A percentile compares a stretch with the other conserved stretches of the same genome.
Conservation (phyloP, 2,329 filamentous ascomycete genomes). For the Phialophora expanda region DNA sequence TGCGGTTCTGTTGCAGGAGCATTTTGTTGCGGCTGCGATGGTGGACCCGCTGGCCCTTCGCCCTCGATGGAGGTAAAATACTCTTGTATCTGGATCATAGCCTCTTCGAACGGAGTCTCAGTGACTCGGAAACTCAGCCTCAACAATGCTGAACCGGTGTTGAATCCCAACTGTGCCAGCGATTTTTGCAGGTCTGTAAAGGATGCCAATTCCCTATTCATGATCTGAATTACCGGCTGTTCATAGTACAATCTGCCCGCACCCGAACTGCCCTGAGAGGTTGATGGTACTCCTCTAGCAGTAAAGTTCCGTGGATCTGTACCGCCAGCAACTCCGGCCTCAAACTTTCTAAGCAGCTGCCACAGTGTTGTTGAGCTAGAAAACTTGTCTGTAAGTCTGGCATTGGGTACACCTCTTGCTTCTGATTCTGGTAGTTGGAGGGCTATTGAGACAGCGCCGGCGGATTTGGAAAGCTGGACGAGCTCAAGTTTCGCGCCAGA, state of each 20-base stretch:
- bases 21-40: slow-evolving; percentile 9
- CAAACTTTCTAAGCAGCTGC: slow-evolving; percentile 88
- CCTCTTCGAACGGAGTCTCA: slow-evolving; percentile 79
- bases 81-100: slow-evolving; percentile 77
- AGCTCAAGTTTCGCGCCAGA: slow-evolving; percentile 92
- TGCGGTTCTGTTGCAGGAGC: slow-evolving; percentile 22
- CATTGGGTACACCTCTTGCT: slow-evolving; percentile 64
- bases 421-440: slow-evolving; percentile 80
- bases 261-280: slow-evolving; percentile 57
- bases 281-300: slow-evolving; percentile 74
- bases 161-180: slow-evolving; percentile 82
- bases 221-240: slow-evolving; percentile 80
- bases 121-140: slow-evolving; percentile 77
- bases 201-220: slow-evolving; percentile 76
- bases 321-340: slow-evolving; percentile 70
- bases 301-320: slow-evolving; percentile 76
- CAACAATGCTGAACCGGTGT: slow-evolving; percentile 79
- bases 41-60: slow-evolving; percentile 15
- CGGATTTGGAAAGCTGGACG: slow-evolving; percentile 81
- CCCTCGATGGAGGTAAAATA: slow-evolving; percentile 51
- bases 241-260: slow-evolving; percentile 87
- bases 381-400: slow-evolving; percentile 80
- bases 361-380: slow-evolving; percentile 87
- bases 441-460: slow-evolving; percentile 85
- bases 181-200: slow-evolving; percentile 89